phyloP scores from a whole-genome alignment of 208 protist species.

The Novymonas esmeraldas region DNA sequence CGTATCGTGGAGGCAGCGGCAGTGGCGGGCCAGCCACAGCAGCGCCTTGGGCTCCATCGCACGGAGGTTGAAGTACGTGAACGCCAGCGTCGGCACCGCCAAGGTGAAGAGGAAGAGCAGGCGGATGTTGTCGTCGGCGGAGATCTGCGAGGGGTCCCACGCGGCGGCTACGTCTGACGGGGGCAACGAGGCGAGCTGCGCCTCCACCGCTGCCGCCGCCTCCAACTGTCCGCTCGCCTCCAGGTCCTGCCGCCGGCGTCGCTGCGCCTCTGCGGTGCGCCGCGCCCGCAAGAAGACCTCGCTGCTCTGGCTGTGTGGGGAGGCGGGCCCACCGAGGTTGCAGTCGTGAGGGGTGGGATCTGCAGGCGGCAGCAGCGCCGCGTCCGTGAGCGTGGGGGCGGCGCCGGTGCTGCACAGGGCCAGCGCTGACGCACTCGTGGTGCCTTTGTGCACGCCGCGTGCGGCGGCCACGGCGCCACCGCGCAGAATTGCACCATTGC shows the following conservation, averaged over 20 bases:
- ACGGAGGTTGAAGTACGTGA: slow-evolving; percentile 15
- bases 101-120: slow-evolving; percentile 28
- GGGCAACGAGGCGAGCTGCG: slow-evolving; percentile 1
- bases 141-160: slow-evolving; percentile 20
- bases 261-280: neutral
- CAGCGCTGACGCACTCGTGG: neutral
- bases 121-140: slow-evolving; percentile 19
- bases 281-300: slow-evolving; percentile 10
- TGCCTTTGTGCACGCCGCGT: slow-evolving; percentile 7
- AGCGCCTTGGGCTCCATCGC: slow-evolving; percentile 10
- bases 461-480: slow-evolving; percentile 19
- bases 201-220: slow-evolving; percentile 2
- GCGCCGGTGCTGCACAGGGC: neutral
- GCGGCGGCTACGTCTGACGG: slow-evolving; percentile 12
- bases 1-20: neutral
- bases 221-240: slow-evolving; percentile 8
- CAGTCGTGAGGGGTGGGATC: neutral
- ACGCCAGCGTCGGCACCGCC: slow-evolving; percentile 13
- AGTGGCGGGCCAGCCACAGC: slow-evolving; percentile 8
- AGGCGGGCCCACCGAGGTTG: neutral
- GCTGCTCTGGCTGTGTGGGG: slow-evolving; percentile 16
- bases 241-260: slow-evolving; percentile 2
- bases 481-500: slow-evolving; percentile 27
- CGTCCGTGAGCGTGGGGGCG: neutral
- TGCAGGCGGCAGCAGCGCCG: neutral